Percentiles rank a stretch among this genome's conserved stretches.
Evolutionary conservation across 345 rosid species (phyloP).

Genomic region (Anacardium occidentale): DNA sequence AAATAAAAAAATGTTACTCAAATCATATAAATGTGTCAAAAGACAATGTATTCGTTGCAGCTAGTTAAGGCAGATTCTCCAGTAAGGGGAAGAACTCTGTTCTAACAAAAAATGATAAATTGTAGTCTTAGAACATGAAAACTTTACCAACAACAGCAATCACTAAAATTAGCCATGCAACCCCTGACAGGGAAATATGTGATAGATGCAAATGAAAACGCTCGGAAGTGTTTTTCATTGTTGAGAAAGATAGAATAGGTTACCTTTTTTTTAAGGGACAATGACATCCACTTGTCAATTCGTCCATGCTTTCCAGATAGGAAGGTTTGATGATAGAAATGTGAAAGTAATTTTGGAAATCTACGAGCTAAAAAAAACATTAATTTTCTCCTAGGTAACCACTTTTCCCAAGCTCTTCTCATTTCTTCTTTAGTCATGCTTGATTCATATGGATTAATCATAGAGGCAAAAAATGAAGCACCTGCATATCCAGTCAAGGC

Average conservation of each 20-base stretch:
- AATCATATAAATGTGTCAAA: background rate
- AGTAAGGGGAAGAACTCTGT: background rate
- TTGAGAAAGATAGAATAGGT: conserved; percentile 11
- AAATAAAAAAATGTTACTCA: too few relatives aligned
- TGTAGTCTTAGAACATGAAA: background rate
- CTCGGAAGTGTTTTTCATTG: background rate
- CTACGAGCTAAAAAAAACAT: conserved; percentile 65
- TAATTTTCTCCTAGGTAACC: conserved; percentile 57
- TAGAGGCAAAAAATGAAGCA: conserved; percentile 71
- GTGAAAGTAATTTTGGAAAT: conserved; percentile 62
- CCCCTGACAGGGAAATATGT: background rate
- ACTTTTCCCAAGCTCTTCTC: conserved; percentile 64
- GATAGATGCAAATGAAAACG: conserved; percentile 11
- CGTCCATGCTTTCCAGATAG: conserved; percentile 75
- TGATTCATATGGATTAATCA: conserved; percentile 78
- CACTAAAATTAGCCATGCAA: background rate
- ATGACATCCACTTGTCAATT: conserved; percentile 71
- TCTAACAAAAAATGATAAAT: background rate
- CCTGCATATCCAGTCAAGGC: conserved; percentile 48
- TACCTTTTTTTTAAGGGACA: conserved; percentile 70
- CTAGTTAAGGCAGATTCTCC: background rate
- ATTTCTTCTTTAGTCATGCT: conserved; percentile 82
- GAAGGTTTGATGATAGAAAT: conserved; percentile 61
- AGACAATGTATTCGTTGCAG: background rate
- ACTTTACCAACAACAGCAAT: background rate